Conservation (phyloP, 768 basidiomycete genomes). For the Mrakia gelida region DNA sequence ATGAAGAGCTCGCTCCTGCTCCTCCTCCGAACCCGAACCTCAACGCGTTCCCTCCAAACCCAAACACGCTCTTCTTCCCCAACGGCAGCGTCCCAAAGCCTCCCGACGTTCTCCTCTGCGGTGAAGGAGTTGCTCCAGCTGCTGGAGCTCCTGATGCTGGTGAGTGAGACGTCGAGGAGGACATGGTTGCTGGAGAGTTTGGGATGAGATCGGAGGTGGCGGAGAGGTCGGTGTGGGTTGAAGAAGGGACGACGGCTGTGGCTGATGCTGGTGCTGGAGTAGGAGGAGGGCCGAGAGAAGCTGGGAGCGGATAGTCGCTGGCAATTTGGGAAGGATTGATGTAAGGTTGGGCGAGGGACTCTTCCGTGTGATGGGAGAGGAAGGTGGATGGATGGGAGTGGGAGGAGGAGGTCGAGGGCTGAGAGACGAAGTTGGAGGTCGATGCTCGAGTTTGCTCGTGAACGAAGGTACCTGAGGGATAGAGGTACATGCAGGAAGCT, state of each 20-base stretch:
- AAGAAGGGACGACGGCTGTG: background rate
- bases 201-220: background rate
- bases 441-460: background rate
- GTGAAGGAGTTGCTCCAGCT: background rate
- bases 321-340: background rate
- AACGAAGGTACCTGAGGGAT: background rate
- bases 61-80: conserved; percentile 8
- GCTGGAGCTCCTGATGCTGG: background rate
- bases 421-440: background rate
- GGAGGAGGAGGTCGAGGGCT: conserved; percentile 11
- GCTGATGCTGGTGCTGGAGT: background rate
- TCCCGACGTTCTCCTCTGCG: background rate
- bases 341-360: background rate
- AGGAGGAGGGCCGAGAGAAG: background rate
- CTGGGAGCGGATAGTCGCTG: background rate
- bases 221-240: background rate
- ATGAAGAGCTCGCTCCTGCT: background rate
- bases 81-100: background rate
- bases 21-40: background rate
- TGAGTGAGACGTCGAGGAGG: background rate
- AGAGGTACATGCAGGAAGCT: too few species aligned
- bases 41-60: background rate
- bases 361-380: background rate
- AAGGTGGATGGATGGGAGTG: background rate
- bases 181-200: background rate